Conservation (phyloP, 1,284 basidiomycete genomes). For the Sparassis latifolia region DNA sequence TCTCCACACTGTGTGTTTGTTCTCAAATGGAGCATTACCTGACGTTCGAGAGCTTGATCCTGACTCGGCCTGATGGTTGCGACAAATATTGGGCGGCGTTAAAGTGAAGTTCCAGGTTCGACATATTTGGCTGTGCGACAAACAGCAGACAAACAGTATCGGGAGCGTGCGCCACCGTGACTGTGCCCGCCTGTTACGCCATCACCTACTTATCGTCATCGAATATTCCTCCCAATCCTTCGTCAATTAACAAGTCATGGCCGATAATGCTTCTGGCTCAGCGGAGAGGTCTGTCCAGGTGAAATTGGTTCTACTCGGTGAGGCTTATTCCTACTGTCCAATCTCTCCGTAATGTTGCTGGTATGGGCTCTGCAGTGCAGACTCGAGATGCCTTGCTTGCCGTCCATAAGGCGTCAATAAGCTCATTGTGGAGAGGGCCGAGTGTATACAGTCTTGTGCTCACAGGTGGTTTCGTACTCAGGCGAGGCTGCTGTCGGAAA, state of each 20-base stretch:
- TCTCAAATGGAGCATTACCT: no score
- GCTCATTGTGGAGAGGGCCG: no score
- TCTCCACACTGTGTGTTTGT: no score
- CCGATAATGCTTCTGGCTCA: constrained; percentile 64
- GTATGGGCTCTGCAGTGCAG: neutral
- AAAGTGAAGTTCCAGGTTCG: neutral
- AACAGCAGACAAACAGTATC: constrained; percentile 12
- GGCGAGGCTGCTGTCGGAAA: constrained; percentile 99
- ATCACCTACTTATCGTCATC: constrained; percentile 14
- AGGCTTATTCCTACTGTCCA: constrained; percentile 15
- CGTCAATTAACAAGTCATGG: constrained; percentile 40
- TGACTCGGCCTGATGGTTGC: neutral
- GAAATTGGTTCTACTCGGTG: constrained; percentile 83
- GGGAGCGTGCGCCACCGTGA: constrained; percentile 6
- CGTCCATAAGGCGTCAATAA: no score
- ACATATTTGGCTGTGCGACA: constrained; percentile 1
- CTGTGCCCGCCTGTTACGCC: constrained; percentile 22
- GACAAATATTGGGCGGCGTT: neutral
- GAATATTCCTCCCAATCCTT: constrained; percentile 11
- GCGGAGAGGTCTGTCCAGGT: constrained; percentile 86
- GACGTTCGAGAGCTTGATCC: no score
- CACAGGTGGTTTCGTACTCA: constrained; percentile 23
- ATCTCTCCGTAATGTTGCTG: neutral
- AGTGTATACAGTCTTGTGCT: no score
- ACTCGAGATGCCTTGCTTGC: no score